A percentile compares a stretch with the other conserved stretches of the same genome.
Conservation (phyloP, 306 rosid genomes). For the Inga laurina region DNA sequence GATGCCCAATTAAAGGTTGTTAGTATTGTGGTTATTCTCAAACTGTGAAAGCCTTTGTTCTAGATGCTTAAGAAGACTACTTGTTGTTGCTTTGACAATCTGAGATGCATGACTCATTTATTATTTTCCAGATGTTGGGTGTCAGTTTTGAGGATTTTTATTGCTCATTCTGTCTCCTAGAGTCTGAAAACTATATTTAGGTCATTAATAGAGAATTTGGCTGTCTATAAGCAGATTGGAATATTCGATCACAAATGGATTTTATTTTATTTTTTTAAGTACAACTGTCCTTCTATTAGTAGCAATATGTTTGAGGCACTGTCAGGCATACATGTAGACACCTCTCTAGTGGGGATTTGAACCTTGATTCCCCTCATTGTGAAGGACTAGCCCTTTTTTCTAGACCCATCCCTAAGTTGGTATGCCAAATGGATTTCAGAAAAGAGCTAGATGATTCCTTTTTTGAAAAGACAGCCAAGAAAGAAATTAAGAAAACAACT, state of each 20-base stretch:
- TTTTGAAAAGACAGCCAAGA: not conserved
- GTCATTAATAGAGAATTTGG: not conserved
- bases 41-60: not conserved
- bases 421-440: not conserved
- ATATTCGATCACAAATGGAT: not conserved
- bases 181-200: not conserved
- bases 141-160: not conserved
- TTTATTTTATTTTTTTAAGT: not conserved
- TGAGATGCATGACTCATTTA: not conserved
- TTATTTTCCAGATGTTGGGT: not conserved
- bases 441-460: not conserved
- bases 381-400: rapidly evolving
- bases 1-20: not conserved
- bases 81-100: not conserved
- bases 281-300: no score
- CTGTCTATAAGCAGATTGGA: not conserved
- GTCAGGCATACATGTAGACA: rapidly evolving
- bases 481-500: not conserved
- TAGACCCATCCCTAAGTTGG: no score
- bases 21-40: not conserved
- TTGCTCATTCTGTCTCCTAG: not conserved
- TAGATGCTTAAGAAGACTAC: not conserved
- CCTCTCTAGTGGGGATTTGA: no score
- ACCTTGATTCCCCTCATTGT: no score
- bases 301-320: no score